Evolutionary conservation across 1,139 yeast genomes (phyloP), one percentile per base, ranked within the genome.

Genomic region (Tardiomyces digboiensis): DNA sequence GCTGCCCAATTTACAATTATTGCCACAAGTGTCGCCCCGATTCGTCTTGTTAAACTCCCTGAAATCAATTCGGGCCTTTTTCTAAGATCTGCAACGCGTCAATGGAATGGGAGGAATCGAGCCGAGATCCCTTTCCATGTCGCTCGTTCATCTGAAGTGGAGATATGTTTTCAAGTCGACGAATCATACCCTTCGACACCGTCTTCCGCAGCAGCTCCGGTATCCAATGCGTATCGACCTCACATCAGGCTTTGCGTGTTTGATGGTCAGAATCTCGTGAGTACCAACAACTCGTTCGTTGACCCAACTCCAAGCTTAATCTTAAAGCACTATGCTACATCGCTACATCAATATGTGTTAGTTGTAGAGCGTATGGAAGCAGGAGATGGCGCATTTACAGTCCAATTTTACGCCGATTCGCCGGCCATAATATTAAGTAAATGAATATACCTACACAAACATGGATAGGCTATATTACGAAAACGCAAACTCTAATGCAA

Each of bases 251-350:
- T 64, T 18, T 59, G 60, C 36, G 42, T 65, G 3, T 63, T 56
- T 45, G 58, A 57, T 22, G 41, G 19, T 19, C 19, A 19, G 39
- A 38, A 46, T 8, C 44, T 50, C 10, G 39, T 64, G 1, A 57
- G 58, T 36, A 56, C 69, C 12, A 70, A 69, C 47, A 68, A 67
- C 41, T 51, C 59, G 12, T 76, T 78, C 71, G 60, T 61, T 41
- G 70, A 70, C 49, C 58, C 66, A 14, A 52, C 70, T 16, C 71
- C 70, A 52, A 80, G 80, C 1, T 57, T 69, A 1, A 73, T 64
- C 52, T n/a, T 33, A 10, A n/a, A 60, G 39, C 6, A 43, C 53
- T 3, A 40, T 36, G 37, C 40, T 52, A 12, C 38, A 41, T 7
- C 43, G 50, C 10, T 44, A 41, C 29, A 26, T 36, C 7, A 37